Evolutionary conservation across 2,329 filamentous ascomycete species (phyloP), one percentile per base, ranked within the genome.

Genomic region (Westerdykella ornata): DNA sequence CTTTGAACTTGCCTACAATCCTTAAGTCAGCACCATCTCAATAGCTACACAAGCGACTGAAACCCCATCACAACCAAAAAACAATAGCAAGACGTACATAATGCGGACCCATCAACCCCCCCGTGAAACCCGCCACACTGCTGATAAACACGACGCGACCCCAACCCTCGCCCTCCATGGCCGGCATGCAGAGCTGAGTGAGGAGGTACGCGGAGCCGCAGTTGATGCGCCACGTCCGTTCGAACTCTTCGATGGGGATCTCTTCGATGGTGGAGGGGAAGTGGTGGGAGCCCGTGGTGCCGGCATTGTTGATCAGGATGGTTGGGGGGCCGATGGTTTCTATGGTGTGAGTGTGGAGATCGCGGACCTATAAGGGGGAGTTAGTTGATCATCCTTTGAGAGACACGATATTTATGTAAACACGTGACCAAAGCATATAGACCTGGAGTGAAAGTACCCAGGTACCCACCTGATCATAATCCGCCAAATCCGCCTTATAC

Each of bases 251-350:
- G 19, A 68, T 58, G 8, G 53, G 43, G 17, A 68, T 54, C 7
- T 63, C 58, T 2, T 49, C 51, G n/a, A 68, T 53, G 35, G 46
- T 56, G 3, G 48, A 38, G 28, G 60, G 45, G 20, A 55, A 52
- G 30, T 53, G 43, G 5, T 60, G 56, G 3, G 39, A 39, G 20
- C 51, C 40, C 0, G 51, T 58, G 1, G 56, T 47, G 5, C 64
- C 65, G 42, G 59, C 60, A 45, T 66, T 74, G 56, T 58, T 63
- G 61, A 68, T 72, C 38, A 71, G 57, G 39, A 71, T 65, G 32
- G 60, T 63, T 2, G 67, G 59, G 6, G 59, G 46, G 4, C 65
- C 63, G 38, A 69, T 44, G 4, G 45, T 42, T 1, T 52, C 45
- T 3, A 58, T 50, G 16, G 70, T 64, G 22, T 57, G 51, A 2